A percentile compares a stretch with the other conserved stretches of the same genome.
Conservation (phyloP, 2,329 filamentous ascomycete genomes). For the Aureobasidium pullulans region DNA sequence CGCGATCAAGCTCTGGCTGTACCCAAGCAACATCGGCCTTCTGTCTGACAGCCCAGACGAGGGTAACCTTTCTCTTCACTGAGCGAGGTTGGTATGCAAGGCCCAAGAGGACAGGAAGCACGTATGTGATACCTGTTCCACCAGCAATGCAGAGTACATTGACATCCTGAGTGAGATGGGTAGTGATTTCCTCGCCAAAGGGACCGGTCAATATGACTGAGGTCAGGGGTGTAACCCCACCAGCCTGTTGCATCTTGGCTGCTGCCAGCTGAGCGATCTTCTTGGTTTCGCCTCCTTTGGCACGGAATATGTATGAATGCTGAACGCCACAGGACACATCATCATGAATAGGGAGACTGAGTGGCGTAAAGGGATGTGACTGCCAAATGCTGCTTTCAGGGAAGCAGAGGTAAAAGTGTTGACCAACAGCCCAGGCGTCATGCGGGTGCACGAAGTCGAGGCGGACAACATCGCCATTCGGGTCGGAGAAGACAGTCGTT, state of each 20-base stretch:
- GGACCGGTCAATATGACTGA: conserved; percentile 56
- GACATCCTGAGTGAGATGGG: not conserved
- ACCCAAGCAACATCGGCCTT: conserved; percentile 13
- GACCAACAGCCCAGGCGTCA: conserved; percentile 54
- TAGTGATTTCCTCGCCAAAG: conserved; percentile 41
- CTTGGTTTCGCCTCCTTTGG: conserved; percentile 48
- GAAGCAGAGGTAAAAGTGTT: conserved; percentile 67
- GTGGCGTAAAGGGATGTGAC: conserved; percentile 62
- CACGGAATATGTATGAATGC: conserved; percentile 31
- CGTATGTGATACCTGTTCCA: conserved; percentile 61
- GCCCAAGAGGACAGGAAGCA: conserved; percentile 57
- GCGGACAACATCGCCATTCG: conserved; percentile 58
- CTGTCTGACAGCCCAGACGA: conserved; percentile 13
- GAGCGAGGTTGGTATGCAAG: conserved; percentile 1
- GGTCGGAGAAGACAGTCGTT: conserved; percentile 43
- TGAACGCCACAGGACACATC: conserved; percentile 22
- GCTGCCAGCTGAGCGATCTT: conserved; percentile 43
- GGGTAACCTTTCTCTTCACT: conserved; percentile 1
- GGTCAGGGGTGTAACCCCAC: conserved; percentile 50
- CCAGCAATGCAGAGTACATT: conserved; percentile 15
- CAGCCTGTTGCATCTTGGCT: conserved; percentile 22
- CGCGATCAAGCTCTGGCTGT: not conserved
- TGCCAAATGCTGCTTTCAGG: conserved; percentile 62
- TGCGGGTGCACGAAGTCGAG: conserved; percentile 59
- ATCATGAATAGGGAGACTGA: conserved; percentile 39